These are phyloP conservation scores for Cucurbita maxima DNA, from an alignment of 306 rosid genomes.

Conservation along the genomic window DNA sequence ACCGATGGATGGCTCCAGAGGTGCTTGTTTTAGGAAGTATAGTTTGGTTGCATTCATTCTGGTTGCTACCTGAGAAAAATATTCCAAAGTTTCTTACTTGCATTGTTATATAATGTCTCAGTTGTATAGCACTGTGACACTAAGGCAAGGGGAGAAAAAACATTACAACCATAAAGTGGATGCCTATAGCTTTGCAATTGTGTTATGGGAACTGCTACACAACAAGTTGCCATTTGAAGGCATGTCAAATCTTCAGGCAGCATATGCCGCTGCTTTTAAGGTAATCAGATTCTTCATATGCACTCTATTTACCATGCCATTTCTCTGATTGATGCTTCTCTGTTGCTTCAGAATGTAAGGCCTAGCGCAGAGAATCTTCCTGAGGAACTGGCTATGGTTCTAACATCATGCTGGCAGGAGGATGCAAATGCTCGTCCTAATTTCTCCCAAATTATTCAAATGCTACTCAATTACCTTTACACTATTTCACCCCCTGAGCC, in stretches of 20 bases:
- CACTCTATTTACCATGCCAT: not conserved
- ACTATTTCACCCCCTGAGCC: conserved; percentile 54
- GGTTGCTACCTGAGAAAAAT: not conserved
- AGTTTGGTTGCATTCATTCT: conserved; percentile 4
- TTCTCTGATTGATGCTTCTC: not conserved
- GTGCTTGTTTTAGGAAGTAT: conserved; percentile 19
- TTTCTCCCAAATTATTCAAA: conserved; percentile 73
- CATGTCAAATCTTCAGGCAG: conserved; percentile 98
- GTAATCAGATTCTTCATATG: conserved; percentile 18
- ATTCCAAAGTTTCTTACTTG: conserved; percentile 1
- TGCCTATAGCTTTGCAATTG: conserved; percentile 87
- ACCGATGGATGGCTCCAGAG: conserved; percentile 99
- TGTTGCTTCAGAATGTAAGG: conserved; percentile 69
- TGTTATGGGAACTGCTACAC: conserved; percentile 90
- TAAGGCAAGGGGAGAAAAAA: conserved; percentile 93
- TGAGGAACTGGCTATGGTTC: conserved; percentile 48
- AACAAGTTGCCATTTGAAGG: conserved; percentile 94
- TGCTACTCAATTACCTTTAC: conserved; percentile 69
- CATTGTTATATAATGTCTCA: conserved; percentile 27
- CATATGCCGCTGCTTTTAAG: conserved; percentile 92
- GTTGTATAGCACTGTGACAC: conserved; percentile 89
- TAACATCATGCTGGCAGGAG: conserved; percentile 94
- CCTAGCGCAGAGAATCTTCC: conserved; percentile 79
- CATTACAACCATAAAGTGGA: conserved; percentile 96
- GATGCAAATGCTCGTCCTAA: conserved; percentile 76